Conservation (phyloP, 2,329 filamentous ascomycete genomes). For the Fusarium heterosporum region DNA sequence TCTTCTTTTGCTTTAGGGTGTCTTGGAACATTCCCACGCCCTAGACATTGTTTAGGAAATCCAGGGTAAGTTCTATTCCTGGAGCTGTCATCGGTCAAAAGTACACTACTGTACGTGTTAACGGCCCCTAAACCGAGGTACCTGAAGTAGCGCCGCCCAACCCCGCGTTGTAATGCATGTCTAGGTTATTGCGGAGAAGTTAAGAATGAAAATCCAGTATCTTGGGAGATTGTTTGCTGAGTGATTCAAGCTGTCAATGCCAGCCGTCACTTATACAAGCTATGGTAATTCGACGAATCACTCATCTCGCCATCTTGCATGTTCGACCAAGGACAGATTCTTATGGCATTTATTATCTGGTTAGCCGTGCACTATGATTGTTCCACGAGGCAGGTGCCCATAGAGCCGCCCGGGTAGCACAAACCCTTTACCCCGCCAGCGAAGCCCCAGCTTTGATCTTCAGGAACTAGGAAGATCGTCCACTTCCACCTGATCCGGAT, state of each 20-base stretch:
- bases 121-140: slow-evolving; percentile 27
- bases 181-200: background rate
- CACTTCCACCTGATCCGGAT: slow-evolving; percentile 3
- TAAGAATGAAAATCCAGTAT: background rate
- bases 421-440: slow-evolving; percentile 1
- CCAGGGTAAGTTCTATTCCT: slow-evolving; percentile 28
- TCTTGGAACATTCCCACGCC: background rate
- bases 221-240: background rate
- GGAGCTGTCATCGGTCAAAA: slow-evolving; percentile 25
- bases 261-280: background rate
- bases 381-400: slow-evolving; percentile 30
- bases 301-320: background rate
- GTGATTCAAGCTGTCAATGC: background rate
- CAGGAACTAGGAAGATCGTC: slow-evolving; percentile 20
- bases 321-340: background rate
- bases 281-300: background rate
- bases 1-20: background rate
- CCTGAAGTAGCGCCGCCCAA: slow-evolving; percentile 39
- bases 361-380: slow-evolving; percentile 4
- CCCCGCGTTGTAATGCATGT: slow-evolving; percentile 40
- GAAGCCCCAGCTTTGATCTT: background rate
- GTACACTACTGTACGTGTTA: slow-evolving; percentile 31
- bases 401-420: background rate
- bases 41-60: slow-evolving; percentile 10
- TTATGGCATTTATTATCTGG: background rate